Percentiles rank a stretch among this genome's conserved stretches.
phyloP scores from a whole-genome alignment of 2,329 filamentous ascomycete species.

The Grosmannia penicillata region DNA sequence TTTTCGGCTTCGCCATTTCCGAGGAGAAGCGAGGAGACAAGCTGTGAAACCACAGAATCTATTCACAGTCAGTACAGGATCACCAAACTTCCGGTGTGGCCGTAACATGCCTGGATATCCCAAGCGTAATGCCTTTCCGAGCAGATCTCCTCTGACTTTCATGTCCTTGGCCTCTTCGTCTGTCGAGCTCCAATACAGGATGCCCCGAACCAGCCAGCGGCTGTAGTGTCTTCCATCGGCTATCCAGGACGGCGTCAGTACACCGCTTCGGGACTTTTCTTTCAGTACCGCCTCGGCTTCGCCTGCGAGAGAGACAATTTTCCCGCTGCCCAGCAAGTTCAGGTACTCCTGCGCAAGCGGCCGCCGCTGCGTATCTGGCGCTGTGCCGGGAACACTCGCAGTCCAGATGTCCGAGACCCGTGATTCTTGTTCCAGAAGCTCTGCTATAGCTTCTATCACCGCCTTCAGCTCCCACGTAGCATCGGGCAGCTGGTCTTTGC shows the following conservation, averaged over 20 bases:
- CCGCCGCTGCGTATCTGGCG: conserved; percentile 13
- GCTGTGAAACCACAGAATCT: conserved; percentile 26
- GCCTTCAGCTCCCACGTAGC: conserved; percentile 27
- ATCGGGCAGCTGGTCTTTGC: conserved; percentile 12
- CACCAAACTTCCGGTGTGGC: neutral
- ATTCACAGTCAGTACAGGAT: conserved; percentile 7
- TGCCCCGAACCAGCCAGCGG: conserved; percentile 55
- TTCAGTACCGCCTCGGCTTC: conserved; percentile 39
- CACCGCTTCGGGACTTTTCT: conserved; percentile 11
- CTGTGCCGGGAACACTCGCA: conserved; percentile 10
- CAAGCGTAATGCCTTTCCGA: conserved; percentile 49
- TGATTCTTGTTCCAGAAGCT: conserved; percentile 23
- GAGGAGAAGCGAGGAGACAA: conserved; percentile 20
- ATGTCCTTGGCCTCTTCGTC: conserved; percentile 19
- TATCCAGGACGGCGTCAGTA: conserved; percentile 35
- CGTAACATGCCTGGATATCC: conserved; percentile 53
- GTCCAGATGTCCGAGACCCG: conserved; percentile 24
- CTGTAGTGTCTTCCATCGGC: conserved; percentile 50
- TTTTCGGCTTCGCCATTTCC: conserved; percentile 1
- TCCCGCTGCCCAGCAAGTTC: conserved; percentile 31
- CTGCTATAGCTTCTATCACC: conserved; percentile 27
- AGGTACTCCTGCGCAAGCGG: conserved; percentile 28
- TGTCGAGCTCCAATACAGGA: conserved; percentile 29
- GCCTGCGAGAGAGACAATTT: conserved; percentile 33
- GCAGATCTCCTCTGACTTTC: conserved; percentile 29